These are phyloP conservation scores for Priceomyces medius DNA, from an alignment of 805 yeast genomes.

Conservation along the genomic window DNA sequence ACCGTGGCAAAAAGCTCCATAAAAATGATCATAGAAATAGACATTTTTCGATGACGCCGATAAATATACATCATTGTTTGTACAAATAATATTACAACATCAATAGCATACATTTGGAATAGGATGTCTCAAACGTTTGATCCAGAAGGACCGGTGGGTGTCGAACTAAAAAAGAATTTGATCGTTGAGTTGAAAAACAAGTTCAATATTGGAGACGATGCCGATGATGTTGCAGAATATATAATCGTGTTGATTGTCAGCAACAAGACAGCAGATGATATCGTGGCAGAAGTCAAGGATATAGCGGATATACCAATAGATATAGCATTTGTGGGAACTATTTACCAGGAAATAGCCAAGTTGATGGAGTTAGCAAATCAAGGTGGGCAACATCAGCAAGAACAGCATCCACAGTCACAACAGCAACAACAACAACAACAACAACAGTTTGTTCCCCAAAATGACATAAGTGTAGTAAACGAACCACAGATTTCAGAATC, in stretches of 20 bases:
- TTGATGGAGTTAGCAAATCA: conserved; percentile 21
- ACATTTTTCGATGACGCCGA: too few species aligned
- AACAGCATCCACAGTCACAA: not conserved
- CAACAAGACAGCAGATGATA: conserved; percentile 60
- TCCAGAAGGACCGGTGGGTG: conserved; percentile 41
- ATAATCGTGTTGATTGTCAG: conserved; percentile 69
- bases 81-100: too few species aligned
- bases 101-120: too few species aligned
- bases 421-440: conserved; percentile 12
- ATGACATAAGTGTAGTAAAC: not conserved
- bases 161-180: conserved; percentile 33
- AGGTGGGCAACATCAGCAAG: not conserved
- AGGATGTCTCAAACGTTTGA: conserved; percentile 23
- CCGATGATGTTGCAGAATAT: conserved; percentile 67
- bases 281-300: conserved; percentile 57
- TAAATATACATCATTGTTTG: too few species aligned
- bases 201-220: conserved; percentile 38
- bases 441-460: conserved; percentile 5
- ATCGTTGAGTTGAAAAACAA: conserved; percentile 35
- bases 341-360: conserved; percentile 55
- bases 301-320: conserved; percentile 64
- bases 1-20: too few species aligned
- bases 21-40: not conserved
- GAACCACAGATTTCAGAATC: not conserved
- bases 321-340: conserved; percentile 52